Evolutionary conservation across 805 yeast species (phyloP).

Genomic region (Yarrowia porcina): DNA sequence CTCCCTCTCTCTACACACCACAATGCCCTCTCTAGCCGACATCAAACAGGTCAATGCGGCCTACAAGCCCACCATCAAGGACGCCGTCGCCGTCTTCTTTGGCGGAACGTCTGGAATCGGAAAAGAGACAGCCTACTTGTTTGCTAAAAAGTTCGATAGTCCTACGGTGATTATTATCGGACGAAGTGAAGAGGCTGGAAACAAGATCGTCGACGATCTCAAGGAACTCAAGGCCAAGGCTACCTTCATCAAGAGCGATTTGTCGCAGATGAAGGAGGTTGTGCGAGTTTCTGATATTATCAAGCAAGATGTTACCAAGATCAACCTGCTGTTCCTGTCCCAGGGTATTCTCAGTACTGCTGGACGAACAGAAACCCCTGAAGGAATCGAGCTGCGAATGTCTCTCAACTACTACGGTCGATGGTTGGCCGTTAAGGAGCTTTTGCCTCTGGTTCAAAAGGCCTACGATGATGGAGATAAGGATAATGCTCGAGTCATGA

Average conservation of each 20-base stretch:
- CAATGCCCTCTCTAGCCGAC: slow-evolving; percentile 24
- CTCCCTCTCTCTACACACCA: not conserved
- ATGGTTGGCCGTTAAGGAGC: slow-evolving; percentile 31
- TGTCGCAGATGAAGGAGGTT: slow-evolving; percentile 31
- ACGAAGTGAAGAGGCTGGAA: slow-evolving; percentile 32
- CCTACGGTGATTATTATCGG: slow-evolving; percentile 36
- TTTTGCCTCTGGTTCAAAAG: slow-evolving; percentile 32
- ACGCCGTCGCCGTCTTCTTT: slow-evolving; percentile 29
- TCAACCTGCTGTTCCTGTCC: slow-evolving; percentile 31
- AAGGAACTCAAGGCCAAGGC: slow-evolving; percentile 30
- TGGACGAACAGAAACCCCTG: slow-evolving; percentile 38
- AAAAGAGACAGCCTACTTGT: slow-evolving; percentile 33
- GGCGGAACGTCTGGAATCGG: slow-evolving; percentile 38
- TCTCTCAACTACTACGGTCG: slow-evolving; percentile 35
- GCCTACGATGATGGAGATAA: slow-evolving; percentile 28
- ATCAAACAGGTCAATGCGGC: slow-evolving; percentile 25
- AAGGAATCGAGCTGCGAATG: slow-evolving; percentile 35
- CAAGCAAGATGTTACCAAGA: slow-evolving; percentile 28
- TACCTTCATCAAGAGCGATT: slow-evolving; percentile 31
- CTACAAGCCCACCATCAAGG: slow-evolving; percentile 15
- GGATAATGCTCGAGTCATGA: slow-evolving; percentile 34
- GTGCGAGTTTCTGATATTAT: slow-evolving; percentile 27
- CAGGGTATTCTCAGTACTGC: slow-evolving; percentile 34
- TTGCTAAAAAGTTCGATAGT: slow-evolving; percentile 31
- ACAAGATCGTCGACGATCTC: slow-evolving; percentile 29